Evolutionary conservation across 208 protist genomes (phyloP).

Genomic region (Acanthamoeba royreba): DNA sequence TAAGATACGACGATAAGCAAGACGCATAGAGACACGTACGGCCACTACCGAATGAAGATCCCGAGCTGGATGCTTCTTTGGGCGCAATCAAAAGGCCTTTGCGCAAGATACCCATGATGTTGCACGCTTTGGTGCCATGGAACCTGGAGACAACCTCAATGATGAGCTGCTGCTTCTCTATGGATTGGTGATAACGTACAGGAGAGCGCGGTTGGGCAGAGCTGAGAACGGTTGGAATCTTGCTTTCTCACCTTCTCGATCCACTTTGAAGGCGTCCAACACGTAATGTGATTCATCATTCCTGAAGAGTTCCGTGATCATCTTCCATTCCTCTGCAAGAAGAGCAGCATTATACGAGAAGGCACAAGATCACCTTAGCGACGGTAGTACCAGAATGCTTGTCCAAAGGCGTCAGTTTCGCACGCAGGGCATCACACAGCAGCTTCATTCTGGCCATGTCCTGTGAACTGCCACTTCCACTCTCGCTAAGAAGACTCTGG

Average conservation of each 20-base stretch:
- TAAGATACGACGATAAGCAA: too few relatives aligned
- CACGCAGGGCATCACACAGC: neutral
- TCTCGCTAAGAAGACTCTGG: neutral
- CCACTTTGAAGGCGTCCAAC: conserved; percentile 9
- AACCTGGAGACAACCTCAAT: neutral
- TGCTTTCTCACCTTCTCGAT: neutral
- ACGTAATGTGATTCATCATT: neutral
- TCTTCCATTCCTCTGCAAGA: neutral
- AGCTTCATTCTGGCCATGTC: neutral
- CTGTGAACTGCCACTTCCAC: neutral
- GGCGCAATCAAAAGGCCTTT: neutral
- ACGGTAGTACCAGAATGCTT: neutral
- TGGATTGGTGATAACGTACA: neutral
- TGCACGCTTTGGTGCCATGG: neutral
- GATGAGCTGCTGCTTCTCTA: too few relatives aligned
- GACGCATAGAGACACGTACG: neutral
- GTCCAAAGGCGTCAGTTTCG: neutral
- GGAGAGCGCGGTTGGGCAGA: neutral
- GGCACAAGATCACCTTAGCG: neutral
- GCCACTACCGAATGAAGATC: neutral
- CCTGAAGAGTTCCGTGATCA: neutral
- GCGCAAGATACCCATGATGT: neutral
- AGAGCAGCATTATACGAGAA: neutral
- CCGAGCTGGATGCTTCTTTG: neutral
- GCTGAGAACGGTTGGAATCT: neutral